Percentiles rank a stretch among this genome's conserved stretches.
Conservation (phyloP, 2,329 filamentous ascomycete genomes). For the Mycosphaerella sp. region DNA sequence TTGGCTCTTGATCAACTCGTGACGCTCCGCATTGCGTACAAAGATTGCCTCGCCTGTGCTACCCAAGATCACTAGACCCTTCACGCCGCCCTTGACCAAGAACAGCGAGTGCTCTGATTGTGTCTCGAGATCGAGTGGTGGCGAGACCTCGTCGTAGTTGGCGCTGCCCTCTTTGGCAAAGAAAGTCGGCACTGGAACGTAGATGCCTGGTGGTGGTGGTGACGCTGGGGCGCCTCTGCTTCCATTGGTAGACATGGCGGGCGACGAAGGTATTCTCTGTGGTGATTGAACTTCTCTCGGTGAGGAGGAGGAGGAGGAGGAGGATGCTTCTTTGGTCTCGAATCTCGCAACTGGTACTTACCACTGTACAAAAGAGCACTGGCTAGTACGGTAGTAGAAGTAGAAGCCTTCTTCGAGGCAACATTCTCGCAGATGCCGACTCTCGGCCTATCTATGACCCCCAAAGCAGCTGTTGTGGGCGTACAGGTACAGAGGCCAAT, state of each 20-base stretch:
- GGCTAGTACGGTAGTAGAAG: not conserved
- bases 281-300: not conserved
- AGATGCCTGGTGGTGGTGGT: conserved; percentile 50
- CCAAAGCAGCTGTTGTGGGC: not conserved
- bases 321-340: not conserved
- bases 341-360: not conserved
- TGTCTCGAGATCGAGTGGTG: conserved; percentile 52
- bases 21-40: conserved; percentile 53
- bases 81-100: conserved; percentile 55
- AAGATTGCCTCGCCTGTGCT: conserved; percentile 61
- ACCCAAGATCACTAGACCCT: conserved; percentile 57
- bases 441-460: conserved; percentile 8
- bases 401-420: not conserved
- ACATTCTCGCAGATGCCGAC: conserved; percentile 7
- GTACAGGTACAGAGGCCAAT: too few species aligned
- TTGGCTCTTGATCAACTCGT: conserved; percentile 50
- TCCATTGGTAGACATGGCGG: conserved; percentile 16
- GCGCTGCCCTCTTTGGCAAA: conserved; percentile 48
- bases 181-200: conserved; percentile 59
- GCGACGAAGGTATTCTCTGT: not conserved
- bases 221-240: conserved; percentile 16
- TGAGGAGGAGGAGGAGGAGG: too few species aligned
- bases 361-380: not conserved
- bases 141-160: conserved; percentile 42
- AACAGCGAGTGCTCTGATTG: conserved; percentile 55